A percentile compares a stretch with the other conserved stretches of the same genome.
These are phyloP conservation scores for Ogataea degrootiae DNA, from an alignment of 805 yeast species.

Conservation along the genomic window DNA sequence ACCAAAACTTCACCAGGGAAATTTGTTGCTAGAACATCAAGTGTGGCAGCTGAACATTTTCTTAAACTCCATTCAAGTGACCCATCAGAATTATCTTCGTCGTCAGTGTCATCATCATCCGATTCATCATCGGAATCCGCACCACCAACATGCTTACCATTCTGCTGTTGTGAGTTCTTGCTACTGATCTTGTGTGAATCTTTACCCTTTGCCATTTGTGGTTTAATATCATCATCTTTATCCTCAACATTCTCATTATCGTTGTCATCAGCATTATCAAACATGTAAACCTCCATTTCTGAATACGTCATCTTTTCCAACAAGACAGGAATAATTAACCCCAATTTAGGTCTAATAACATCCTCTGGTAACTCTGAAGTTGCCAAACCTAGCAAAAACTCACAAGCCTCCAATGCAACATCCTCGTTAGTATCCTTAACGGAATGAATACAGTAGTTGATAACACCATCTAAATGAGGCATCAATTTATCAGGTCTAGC, in stretches of 20 bases:
- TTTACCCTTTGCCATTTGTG: conserved; percentile 68
- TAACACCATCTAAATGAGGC: conserved; percentile 83
- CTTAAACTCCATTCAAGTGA: conserved; percentile 84
- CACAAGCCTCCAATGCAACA: conserved; percentile 90
- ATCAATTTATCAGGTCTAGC: conserved; percentile 73
- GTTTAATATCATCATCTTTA: conserved; percentile 81
- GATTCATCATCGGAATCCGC: conserved; percentile 47
- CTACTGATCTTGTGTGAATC: conserved; percentile 31
- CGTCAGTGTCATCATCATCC: conserved; percentile 60
- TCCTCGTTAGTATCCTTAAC: conserved; percentile 61
- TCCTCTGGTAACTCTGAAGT: conserved; percentile 56
- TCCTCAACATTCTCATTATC: conserved; percentile 80
- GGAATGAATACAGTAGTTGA: conserved; percentile 77
- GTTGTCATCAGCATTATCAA: conserved; percentile 60
- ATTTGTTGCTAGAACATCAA: conserved; percentile 71
- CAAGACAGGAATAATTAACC: conserved; percentile 67
- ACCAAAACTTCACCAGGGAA: conserved; percentile 65
- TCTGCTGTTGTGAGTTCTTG: conserved; percentile 12
- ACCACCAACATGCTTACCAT: conserved; percentile 13
- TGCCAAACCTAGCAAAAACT: conserved; percentile 74
- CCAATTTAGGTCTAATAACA: conserved; percentile 53
- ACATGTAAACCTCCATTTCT: conserved; percentile 67
- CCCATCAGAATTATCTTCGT: conserved; percentile 63
- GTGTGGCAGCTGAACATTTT: conserved; percentile 90
- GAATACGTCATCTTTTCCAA: conserved; percentile 82